A percentile compares a stretch with the other conserved stretches of the same genome.
These are phyloP conservation scores for Panicum hallii DNA, from an alignment of 202 grass and related monocot species.

Conservation along the genomic window DNA sequence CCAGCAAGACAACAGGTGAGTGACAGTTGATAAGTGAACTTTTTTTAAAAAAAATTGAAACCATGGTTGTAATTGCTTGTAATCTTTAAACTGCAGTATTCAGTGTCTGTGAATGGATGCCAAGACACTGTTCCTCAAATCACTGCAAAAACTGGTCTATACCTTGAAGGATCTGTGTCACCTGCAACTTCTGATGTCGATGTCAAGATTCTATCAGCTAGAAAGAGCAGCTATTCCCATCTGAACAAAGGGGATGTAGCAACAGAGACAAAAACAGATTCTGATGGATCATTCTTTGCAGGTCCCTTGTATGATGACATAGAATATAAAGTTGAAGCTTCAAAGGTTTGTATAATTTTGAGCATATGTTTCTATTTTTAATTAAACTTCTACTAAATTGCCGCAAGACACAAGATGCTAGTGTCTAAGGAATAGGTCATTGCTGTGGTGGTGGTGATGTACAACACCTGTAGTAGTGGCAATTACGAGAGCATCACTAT, in stretches of 20 bases:
- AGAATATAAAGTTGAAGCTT: conserved; percentile 84
- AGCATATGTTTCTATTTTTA: conserved; percentile 35
- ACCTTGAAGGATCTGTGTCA: conserved; percentile 86
- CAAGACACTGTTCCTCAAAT: conserved; percentile 74
- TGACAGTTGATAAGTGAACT: not conserved
- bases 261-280: conserved; percentile 76
- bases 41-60: conserved; percentile 21
- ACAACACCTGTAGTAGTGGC: not conserved
- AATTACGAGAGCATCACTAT: not conserved
- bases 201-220: conserved; percentile 72
- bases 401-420: not conserved
- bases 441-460: conserved; percentile 14
- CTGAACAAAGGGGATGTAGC: conserved; percentile 84
- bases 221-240: conserved; percentile 66
- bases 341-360: conserved; percentile 63
- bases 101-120: conserved; percentile 72
- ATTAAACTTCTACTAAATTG: not conserved
- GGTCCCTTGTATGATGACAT: conserved; percentile 93
- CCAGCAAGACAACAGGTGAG: conserved; percentile 78
- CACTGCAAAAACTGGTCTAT: conserved; percentile 76
- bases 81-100: conserved; percentile 68
- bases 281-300: conserved; percentile 76
- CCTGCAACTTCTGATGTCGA: conserved; percentile 80
- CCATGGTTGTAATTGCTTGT: conserved; percentile 19
- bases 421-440: not conserved